Base-by-base conservation (phyloP, 2,329 filamentous ascomycete genomes). In the Colletotrichum agaves region DNA sequence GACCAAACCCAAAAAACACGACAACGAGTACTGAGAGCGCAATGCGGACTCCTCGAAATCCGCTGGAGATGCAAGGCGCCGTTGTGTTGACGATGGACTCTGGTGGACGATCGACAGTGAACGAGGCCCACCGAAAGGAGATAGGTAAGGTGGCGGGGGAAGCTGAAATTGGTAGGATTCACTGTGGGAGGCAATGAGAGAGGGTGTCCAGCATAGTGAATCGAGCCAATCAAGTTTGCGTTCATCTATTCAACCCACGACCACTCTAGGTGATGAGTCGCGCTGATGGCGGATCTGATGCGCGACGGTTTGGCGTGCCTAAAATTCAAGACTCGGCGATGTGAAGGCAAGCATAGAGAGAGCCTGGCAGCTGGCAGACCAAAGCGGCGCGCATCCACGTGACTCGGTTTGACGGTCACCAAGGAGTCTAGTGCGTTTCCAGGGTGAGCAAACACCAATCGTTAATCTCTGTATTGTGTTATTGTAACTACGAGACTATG, bases 351-450 rank as follows among this genome's bases (percentile, higher is more conserved):
- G 47, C 19, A 37, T 31, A 58, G 47, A 15, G 23, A 31, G 21
- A 58, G 44, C 50, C 44, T 35, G 27, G n/a, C 47, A 64, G 41
- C 50, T 56, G 52, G 46, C 27, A 17, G 13, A 49, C 59, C 63
- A 67, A 63, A 57, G 6, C 21, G 44, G 58, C 67, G 65, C 67
- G 67, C 5, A 43, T 27, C 63, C 67, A 70, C 67, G 67, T 69
- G 67, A 35, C 49, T 13, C 27, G 27, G 27, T 7, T 27, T 27
- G 27, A 27, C 27, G 27, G 27, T 27, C 23, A 27, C 23, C 23
- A 27, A 27, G 23, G 23, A 6, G 5, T 27, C 6, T 23, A 23
- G 21, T 6, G 27, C 27, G 27, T 27, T 6, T 27, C 27, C 27
- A 2, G 5, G 27, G 27, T 27, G 6, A 23, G 21, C 21, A n/a